Evolutionary conservation across 768 basidiomycete species (phyloP).

Genomic region (Infundibulicybe gibba): DNA sequence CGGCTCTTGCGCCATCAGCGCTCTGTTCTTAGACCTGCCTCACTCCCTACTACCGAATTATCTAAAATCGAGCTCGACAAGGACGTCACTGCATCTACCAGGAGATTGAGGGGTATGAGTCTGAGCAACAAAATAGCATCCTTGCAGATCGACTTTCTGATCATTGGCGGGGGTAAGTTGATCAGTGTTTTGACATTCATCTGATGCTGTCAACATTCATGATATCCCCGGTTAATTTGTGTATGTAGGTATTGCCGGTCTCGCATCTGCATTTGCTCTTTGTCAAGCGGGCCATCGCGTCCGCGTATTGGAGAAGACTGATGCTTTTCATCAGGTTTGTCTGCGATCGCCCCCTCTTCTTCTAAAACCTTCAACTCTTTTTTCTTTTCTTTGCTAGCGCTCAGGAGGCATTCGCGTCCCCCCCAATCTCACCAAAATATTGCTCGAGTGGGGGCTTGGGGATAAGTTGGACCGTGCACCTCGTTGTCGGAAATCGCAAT

Average conservation of each 20-base stretch:
- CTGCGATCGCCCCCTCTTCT: too few relatives aligned
- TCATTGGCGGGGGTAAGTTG: slow-evolving; percentile 42
- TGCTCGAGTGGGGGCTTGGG: slow-evolving; percentile 51
- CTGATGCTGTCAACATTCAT: background rate
- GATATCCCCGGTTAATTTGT: background rate
- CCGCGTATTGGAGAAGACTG: slow-evolving; percentile 39
- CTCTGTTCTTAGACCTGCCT: background rate
- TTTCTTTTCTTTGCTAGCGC: slow-evolving; percentile 13
- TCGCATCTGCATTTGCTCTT: slow-evolving; percentile 47
- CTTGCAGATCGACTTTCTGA: slow-evolving; percentile 10
- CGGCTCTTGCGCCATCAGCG: slow-evolving; percentile 5
- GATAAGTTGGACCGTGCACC: slow-evolving; percentile 9
- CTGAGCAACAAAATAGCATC: slow-evolving; percentile 1
- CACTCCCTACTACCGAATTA: slow-evolving; percentile 1
- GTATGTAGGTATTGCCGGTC: slow-evolving; percentile 37
- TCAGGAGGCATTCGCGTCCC: slow-evolving; percentile 44
- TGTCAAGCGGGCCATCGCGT: slow-evolving; percentile 47
- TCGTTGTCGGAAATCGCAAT: too few relatives aligned
- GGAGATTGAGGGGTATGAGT: slow-evolving; percentile 21
- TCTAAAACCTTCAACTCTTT: background rate
- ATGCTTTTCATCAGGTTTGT: slow-evolving; percentile 27
- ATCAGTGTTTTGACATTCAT: too few relatives aligned
- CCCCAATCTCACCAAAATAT: slow-evolving; percentile 54
- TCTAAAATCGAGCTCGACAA: slow-evolving; percentile 8
- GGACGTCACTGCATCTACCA: slow-evolving; percentile 19